Percentiles rank a stretch among this genome's conserved stretches.
These are phyloP conservation scores for Dendrobium chrysotoxum DNA, from an alignment of 106 monocot species.

Conservation along the genomic window DNA sequence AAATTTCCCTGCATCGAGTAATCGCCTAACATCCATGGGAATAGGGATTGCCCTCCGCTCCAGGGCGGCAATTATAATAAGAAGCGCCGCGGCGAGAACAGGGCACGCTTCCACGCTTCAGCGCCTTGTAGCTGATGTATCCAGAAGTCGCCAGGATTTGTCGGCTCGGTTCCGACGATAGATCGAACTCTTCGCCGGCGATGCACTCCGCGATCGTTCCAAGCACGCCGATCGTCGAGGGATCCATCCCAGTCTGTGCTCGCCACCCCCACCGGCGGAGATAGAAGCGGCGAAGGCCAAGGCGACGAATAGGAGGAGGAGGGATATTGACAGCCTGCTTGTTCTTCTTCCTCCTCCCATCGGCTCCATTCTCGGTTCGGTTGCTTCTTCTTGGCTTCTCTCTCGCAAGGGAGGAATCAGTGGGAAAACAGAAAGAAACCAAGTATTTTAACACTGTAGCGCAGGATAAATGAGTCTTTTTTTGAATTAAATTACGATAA, in stretches of 20 bases:
- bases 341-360: neutral
- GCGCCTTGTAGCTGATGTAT: slow-evolving; percentile 40
- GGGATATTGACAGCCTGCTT: neutral
- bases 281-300: neutral
- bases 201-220: slow-evolving; percentile 38
- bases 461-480: neutral
- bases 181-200: slow-evolving; percentile 39
- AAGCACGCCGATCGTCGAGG: slow-evolving; percentile 19
- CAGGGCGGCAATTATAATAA: slow-evolving; percentile 56
- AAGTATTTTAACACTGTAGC: neutral
- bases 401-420: neutral
- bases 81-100: slow-evolving; percentile 39
- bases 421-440: neutral
- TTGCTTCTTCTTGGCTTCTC: neutral
- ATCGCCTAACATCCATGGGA: slow-evolving; percentile 27
- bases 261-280: neutral
- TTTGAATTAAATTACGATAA: neutral
- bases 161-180: slow-evolving; percentile 28
- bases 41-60: slow-evolving; percentile 39
- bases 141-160: slow-evolving; percentile 18
- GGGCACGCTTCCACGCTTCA: slow-evolving; percentile 29
- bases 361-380: neutral
- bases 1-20: slow-evolving; percentile 31
- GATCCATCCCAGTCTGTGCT: neutral
- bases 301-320: neutral